These are phyloP conservation scores for Saccharomyces paradoxus DNA, from an alignment of 805 yeast species.

Conservation along the genomic window DNA sequence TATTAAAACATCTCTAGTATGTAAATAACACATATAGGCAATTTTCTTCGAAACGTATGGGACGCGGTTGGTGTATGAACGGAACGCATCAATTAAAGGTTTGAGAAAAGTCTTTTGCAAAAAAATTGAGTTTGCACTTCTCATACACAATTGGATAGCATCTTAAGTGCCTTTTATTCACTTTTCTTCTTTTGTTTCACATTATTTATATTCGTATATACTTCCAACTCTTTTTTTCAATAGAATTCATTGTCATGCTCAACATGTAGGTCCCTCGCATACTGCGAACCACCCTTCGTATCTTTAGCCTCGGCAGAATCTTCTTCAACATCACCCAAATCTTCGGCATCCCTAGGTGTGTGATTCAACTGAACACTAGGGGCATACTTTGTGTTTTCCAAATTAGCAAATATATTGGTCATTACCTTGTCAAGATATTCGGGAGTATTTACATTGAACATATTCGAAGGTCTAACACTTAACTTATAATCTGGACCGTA, in stretches of 20 bases:
- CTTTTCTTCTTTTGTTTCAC: background rate
- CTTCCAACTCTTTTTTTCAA: constrained; percentile 1
- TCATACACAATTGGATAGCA: background rate
- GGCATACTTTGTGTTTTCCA: constrained; percentile 87
- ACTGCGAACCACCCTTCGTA: constrained; percentile 84
- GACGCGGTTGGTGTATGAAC: background rate
- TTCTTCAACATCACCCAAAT: constrained; percentile 78
- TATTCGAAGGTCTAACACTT: constrained; percentile 90
- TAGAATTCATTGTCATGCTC: constrained; percentile 74
- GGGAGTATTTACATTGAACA: constrained; percentile 92
- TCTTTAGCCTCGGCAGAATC: constrained; percentile 74
- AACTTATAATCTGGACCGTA: constrained; percentile 94
- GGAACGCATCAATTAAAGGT: background rate
- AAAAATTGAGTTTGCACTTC: background rate
- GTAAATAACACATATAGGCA: too few relatives aligned
- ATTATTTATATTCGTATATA: background rate
- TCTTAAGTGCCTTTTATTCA: background rate
- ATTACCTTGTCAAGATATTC: constrained; percentile 83
- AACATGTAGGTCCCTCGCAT: constrained; percentile 67
- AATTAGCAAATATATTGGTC: constrained; percentile 64
- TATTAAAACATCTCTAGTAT: too few relatives aligned
- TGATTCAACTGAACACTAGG: constrained; percentile 94
- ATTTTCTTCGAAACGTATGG: too few relatives aligned
- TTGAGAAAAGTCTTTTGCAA: background rate
- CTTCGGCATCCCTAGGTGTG: constrained; percentile 84